Conservation (phyloP, 2,329 filamentous ascomycete genomes). For the Paracoccidioides lutzii region DNA sequence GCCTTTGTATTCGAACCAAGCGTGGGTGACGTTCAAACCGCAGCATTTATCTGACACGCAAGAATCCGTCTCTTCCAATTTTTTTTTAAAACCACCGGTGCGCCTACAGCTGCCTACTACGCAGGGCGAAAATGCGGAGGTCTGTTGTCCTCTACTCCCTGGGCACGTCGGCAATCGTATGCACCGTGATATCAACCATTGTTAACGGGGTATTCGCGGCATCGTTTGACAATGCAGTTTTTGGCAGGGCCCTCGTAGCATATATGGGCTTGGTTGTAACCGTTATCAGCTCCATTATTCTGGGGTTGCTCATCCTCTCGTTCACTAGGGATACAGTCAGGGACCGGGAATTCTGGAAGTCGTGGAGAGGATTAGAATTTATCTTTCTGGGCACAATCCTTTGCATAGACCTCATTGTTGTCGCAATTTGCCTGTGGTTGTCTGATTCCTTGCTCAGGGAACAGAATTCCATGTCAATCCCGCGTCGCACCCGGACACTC, state of each 20-base stretch:
- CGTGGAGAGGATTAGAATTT: neutral
- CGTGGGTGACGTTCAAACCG: neutral
- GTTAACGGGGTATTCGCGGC: slow-evolving; percentile 4
- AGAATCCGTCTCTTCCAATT: neutral
- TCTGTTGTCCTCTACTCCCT: neutral
- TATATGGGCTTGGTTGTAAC: slow-evolving; percentile 2
- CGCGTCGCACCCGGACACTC: neutral
- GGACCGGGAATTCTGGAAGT: neutral
- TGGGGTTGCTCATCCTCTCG: slow-evolving; percentile 3
- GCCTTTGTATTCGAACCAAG: neutral
- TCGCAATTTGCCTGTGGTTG: neutral
- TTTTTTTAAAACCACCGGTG: neutral
- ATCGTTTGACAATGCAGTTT: neutral
- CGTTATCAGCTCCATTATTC: neutral
- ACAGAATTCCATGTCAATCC: neutral
- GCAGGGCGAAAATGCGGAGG: slow-evolving; percentile 1
- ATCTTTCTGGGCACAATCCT: neutral
- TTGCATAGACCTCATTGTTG: neutral
- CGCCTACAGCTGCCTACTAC: neutral
- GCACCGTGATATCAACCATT: slow-evolving; percentile 1
- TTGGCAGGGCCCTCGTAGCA: neutral
- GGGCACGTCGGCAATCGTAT: neutral
- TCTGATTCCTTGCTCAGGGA: neutral
- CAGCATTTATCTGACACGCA: neutral
- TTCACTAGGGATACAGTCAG: neutral